Conservation (phyloP, 768 basidiomycete species). For the Boletus eberwhitei region DNA sequence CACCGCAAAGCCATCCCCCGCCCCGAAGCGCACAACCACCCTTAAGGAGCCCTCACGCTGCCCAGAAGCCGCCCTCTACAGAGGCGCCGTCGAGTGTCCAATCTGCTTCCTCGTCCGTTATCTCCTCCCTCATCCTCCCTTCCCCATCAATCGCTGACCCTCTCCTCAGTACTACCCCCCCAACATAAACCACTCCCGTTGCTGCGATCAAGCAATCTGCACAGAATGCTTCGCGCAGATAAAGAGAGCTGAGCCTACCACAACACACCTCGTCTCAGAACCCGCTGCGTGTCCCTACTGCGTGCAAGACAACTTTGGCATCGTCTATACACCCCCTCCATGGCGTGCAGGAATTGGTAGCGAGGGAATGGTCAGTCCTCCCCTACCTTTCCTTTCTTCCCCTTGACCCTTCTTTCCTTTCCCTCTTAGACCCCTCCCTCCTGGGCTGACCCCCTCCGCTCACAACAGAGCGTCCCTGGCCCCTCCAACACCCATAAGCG, state of each 20-base stretch:
- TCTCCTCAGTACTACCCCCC: constrained; percentile 84
- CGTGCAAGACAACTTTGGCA: constrained; percentile 94
- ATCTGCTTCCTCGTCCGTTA: constrained; percentile 91
- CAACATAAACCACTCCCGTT: constrained; percentile 95
- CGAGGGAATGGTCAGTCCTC: constrained; percentile 59
- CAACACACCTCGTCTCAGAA: constrained; percentile 94
- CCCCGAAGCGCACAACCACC: constrained; percentile 51
- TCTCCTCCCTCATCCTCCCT: constrained; percentile 14
- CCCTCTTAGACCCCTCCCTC: constrained; percentile 36
- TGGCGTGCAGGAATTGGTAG: constrained; percentile 81
- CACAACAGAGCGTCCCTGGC: constrained; percentile 38
- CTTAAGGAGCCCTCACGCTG: constrained; percentile 62
- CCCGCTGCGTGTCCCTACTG: constrained; percentile 98
- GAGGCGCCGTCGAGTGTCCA: constrained; percentile 89
- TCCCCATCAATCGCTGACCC: constrained; percentile 19
- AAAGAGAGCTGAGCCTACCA: constrained; percentile 91
- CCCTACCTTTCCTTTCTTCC: neutral
- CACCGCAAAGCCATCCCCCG: constrained; percentile 22
- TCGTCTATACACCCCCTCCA: constrained; percentile 78
- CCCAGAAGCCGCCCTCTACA: constrained; percentile 79
- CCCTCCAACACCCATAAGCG: constrained; percentile 56
- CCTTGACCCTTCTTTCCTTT: neutral
- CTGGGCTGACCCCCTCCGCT: constrained; percentile 54
- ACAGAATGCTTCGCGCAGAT: constrained; percentile 99
- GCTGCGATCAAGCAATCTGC: constrained; percentile 98